Base-by-base conservation (phyloP, 257 asterid species). In the Fraxinus pennsylvanica region DNA sequence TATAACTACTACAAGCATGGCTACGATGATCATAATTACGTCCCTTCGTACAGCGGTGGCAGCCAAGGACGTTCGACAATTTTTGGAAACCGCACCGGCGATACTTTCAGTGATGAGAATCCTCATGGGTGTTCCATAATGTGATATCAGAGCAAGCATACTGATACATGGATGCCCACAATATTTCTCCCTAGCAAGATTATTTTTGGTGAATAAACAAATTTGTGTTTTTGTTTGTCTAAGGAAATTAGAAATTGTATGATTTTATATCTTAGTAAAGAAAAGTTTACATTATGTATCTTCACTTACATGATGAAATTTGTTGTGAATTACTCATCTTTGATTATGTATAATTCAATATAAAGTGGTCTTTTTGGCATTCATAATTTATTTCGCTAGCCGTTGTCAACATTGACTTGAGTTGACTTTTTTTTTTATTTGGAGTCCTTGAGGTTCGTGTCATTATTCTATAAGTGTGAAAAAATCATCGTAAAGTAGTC, bases 1-100 rank as follows among this genome's bases (percentile, higher is more conserved):
- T 92, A 92, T 77, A 92, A 92, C 86, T 92, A 92, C 82, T 81
- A 88, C 74, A 91, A 92, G 84, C 97, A 92, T n/a, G 97, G 96
- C 25, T 89, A 84, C 19, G 88, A 90, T 72, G 72, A 45, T 74
- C 84, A 84, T 47, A 81, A 63, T 0, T 78, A 50, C 22, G 80
- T 27, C 36, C 17, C 33, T 27, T n/a, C 68, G 3, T 74, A 77
- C 41, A 25, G 81, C 1, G 77, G 68, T 15, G 39, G 19, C 2
- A 8, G 71, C 45, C 76, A 74, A 17, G 90, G 86, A 12, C 79
- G 32, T 43, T 89, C 94, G 0, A 78, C 87, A n/a, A 9, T 89
- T 52, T 89, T 90, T 77, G 96, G 94, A 45, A 83, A 27, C 57
- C 82, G 88, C 33, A 80, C 82, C 0, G 93, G 89, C 5, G 95